Evolutionary conservation across 495 filamentous ascomycete genomes (phyloP), one percentile per base, ranked within the genome.

Genomic region (Penicillium coffeae): DNA sequence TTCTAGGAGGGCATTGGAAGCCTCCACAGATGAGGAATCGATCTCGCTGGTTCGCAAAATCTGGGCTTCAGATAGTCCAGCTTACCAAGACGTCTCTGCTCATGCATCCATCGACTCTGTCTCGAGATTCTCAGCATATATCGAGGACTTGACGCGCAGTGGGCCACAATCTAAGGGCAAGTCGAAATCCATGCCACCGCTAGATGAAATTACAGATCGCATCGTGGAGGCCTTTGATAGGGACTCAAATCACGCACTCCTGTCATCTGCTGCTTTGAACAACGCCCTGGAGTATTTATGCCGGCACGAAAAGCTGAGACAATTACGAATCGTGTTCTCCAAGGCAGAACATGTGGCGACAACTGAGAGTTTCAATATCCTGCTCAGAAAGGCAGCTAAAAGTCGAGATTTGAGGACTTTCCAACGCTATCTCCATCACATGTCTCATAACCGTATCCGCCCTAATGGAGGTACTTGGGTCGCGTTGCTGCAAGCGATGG

Each of bases 381-480:
- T 78, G 15, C 51, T 79, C 25, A 54, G 59, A 34, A 54, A 52
- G 13, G 53, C 65, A 27, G 73, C 73, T 27, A 47, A 44, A 27
- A 60, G 54, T 25, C 69, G 69, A 43, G 62, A 77, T 52, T 39
- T 68, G 16, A 43, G 22, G 3, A 51, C 46, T 3, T 77, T 77
- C 32, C 55, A 52, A 8, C 30, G 43, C 2, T 43, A 72, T 14
- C 41, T 77, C 16, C 34, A 48, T 4, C 37, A 41, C 18, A 76
- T 78, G 73, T 35, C 53, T 10, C 50, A 55, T 42, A 37, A 54
- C 15, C 47, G 64, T 1, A 56, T 79, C 38, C 50, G 53, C 8
- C 74, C 76, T 14, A 68, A 75, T 40, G 21, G 60, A 22, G n/a
- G 63, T 3, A 78, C 73, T 9, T 78, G 75, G 76, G 35, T 71